phyloP scores from a whole-genome alignment of 2,329 filamentous ascomycete genomes.

The Aspergillus unguis region DNA sequence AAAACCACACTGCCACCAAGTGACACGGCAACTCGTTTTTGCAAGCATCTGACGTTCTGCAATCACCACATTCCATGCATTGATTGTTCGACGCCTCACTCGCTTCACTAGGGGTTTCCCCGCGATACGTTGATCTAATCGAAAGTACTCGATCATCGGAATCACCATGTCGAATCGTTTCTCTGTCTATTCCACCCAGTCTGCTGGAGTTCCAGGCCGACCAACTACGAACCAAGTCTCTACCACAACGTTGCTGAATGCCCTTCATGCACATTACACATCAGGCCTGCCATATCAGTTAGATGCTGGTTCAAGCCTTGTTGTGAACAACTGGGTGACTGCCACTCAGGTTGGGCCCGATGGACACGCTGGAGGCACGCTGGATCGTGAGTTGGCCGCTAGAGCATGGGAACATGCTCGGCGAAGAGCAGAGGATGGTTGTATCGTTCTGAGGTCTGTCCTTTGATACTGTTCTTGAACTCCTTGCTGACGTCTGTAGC shows the following conservation, averaged over 20 bases:
- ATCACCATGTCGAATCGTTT: slow-evolving; percentile 57
- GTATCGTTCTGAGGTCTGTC: slow-evolving; percentile 78
- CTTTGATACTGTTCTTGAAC: neutral
- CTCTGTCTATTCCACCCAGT: slow-evolving; percentile 61
- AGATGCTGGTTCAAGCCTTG: slow-evolving; percentile 84
- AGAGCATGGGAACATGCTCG: slow-evolving; percentile 96
- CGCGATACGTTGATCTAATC: neutral
- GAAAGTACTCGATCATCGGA: neutral
- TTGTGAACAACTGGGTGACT: slow-evolving; percentile 94
- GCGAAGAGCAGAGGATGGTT: slow-evolving; percentile 90
- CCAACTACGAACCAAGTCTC: slow-evolving; percentile 73
- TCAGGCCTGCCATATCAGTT: slow-evolving; percentile 78
- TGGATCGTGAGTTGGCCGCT: slow-evolving; percentile 73
- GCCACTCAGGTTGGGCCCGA: slow-evolving; percentile 67
- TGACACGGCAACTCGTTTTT: neutral
- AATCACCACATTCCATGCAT: slow-evolving; percentile 8
- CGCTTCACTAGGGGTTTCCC: slow-evolving; percentile 2
- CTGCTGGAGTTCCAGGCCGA: slow-evolving; percentile 53
- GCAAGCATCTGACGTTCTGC: neutral
- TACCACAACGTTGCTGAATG: slow-evolving; percentile 87
- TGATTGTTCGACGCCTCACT: neutral
- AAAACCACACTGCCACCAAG: slow-evolving; percentile 3
- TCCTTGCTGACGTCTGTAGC: slow-evolving; percentile 44
- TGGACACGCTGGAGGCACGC: slow-evolving; percentile 68
- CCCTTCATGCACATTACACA: slow-evolving; percentile 83